Conservation (phyloP, 2,329 filamentous ascomycete species). For the Thelonectria discophora region DNA sequence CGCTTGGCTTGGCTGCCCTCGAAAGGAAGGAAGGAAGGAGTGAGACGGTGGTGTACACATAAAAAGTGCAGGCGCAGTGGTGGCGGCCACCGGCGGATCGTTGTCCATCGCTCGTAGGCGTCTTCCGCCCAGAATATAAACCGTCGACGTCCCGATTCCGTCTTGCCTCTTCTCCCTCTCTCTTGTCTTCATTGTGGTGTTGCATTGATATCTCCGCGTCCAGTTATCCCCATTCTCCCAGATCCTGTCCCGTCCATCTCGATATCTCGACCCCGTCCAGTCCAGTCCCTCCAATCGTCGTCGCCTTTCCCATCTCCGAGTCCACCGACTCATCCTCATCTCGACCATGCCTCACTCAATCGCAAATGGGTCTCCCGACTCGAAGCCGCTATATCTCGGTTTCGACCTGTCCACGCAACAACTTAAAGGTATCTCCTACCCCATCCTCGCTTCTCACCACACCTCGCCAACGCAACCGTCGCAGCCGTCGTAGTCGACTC, state of each 20-base stretch:
- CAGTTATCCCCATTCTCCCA: too few relatives aligned
- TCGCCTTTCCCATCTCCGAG: not conserved
- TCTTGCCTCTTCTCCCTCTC: conserved; percentile 20
- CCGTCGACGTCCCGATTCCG: conserved; percentile 10
- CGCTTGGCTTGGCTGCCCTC: not conserved
- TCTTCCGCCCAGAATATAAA: conserved; percentile 11
- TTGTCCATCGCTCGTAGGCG: not conserved
- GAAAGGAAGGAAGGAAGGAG: not conserved
- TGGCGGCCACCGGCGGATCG: not conserved
- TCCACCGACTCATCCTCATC: not conserved
- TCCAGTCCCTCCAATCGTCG: not conserved
- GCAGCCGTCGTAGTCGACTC: conserved; percentile 84
- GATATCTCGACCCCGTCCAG: not conserved
- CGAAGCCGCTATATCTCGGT: conserved; percentile 79
- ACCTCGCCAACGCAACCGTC: conserved; percentile 13
- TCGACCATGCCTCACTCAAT: conserved; percentile 3
- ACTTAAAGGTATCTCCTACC: conserved; percentile 75
- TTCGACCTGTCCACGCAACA: conserved; percentile 98
- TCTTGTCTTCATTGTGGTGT: conserved; percentile 19
- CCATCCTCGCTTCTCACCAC: too few relatives aligned
- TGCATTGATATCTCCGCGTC: conserved; percentile 6
- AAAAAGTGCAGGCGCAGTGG: not conserved
- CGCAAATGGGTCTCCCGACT: conserved; percentile 29
- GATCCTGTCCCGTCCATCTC: too few relatives aligned
- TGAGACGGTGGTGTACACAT: not conserved